Evolutionary conservation across 2,329 filamentous ascomycete genomes (phyloP).

Genomic region (Aspergillus ochraceoroseus): DNA sequence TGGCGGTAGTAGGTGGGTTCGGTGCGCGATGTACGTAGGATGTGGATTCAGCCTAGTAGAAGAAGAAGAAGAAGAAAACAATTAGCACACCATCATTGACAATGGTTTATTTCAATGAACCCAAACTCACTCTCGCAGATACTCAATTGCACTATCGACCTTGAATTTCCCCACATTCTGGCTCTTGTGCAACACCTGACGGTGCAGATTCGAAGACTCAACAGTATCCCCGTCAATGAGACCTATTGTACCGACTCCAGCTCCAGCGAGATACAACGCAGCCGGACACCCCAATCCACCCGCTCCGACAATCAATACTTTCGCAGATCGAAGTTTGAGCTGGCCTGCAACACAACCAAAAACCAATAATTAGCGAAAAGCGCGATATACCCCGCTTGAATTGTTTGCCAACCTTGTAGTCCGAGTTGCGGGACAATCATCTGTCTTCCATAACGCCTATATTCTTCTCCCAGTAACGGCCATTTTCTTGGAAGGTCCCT

Average conservation of each 20-base stretch:
- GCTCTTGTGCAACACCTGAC: conserved; percentile 77
- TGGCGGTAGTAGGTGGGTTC: conserved; percentile 60
- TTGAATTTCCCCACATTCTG: conserved; percentile 68
- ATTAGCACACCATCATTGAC: conserved; percentile 12
- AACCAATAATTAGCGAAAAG: conserved; percentile 6
- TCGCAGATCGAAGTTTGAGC: conserved; percentile 62
- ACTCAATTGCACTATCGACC: conserved; percentile 68
- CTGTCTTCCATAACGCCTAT: conserved; percentile 81
- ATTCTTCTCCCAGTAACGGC: conserved; percentile 69
- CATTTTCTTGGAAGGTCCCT: conserved; percentile 45
- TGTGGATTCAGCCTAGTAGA: conserved; percentile 64
- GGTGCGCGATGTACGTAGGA: conserved; percentile 59
- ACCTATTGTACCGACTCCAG: conserved; percentile 77
- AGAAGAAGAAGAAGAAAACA: conserved; percentile 1
- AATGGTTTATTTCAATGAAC: too few species aligned
- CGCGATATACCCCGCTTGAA: neutral
- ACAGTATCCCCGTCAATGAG: conserved; percentile 84
- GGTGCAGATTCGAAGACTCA: conserved; percentile 84
- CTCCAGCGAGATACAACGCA: conserved; percentile 84
- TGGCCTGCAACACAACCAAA: conserved; percentile 55
- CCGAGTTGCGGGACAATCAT: conserved; percentile 82
- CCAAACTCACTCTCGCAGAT: conserved; percentile 50
- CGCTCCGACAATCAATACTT: conserved; percentile 75
- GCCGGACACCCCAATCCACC: conserved; percentile 91
- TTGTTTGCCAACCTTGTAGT: conserved; percentile 56